phyloP scores from a whole-genome alignment of 345 rosid genomes.

The Citropsis articulata region DNA sequence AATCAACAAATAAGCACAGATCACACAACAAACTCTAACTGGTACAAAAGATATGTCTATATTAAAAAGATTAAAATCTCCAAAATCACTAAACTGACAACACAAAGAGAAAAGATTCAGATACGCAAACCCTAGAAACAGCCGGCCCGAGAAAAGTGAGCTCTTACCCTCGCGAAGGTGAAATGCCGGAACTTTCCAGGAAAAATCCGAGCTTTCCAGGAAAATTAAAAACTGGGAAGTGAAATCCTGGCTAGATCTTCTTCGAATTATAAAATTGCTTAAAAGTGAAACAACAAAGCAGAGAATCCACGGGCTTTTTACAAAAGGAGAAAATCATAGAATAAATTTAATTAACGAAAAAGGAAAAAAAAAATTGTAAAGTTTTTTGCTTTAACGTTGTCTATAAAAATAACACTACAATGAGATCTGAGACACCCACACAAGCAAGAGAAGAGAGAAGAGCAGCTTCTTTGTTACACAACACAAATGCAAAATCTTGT shows the following conservation, averaged over 20 bases:
- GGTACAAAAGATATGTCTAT: too few relatives aligned
- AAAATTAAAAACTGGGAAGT: neutral
- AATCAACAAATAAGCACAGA: neutral
- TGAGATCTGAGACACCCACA: neutral
- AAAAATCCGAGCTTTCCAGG: neutral
- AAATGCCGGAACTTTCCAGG: neutral
- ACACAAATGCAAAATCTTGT: neutral
- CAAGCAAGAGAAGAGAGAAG: too few relatives aligned
- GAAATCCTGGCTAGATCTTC: slow-evolving; percentile 3
- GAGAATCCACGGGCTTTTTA: slow-evolving; percentile 8
- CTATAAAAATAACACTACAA: neutral
- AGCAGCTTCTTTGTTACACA: slow-evolving; percentile 8
- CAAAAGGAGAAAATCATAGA: neutral
- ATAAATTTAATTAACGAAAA: neutral
- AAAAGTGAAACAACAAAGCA: neutral
- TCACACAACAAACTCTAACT: neutral
- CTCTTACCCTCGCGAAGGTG: neutral
- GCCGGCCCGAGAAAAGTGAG: neutral
- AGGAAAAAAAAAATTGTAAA: neutral
- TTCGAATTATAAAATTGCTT: neutral
- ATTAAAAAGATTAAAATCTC: neutral
- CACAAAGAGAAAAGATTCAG: slow-evolving; percentile 4
- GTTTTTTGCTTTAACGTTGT: too few relatives aligned
- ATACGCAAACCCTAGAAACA: neutral
- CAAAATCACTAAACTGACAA: neutral